Evolutionary conservation across 78 protist genomes (phyloP).

Genomic region (Polysphondylium violaceum): DNA sequence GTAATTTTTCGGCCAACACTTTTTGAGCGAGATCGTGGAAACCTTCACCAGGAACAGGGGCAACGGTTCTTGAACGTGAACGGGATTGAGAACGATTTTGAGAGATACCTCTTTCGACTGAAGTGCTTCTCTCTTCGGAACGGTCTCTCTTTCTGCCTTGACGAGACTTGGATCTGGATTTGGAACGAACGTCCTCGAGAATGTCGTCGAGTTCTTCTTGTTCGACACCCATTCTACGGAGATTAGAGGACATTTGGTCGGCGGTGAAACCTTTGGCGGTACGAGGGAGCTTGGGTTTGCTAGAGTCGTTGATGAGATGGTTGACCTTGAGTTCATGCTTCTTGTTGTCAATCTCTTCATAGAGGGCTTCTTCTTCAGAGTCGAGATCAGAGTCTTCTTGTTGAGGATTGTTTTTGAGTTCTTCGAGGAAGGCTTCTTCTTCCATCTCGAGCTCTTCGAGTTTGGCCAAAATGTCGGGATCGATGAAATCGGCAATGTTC

Average conservation of each 20-base stretch:
- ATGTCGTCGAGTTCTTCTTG: conserved; percentile 43
- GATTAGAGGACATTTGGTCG: background rate
- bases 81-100: conserved; percentile 62
- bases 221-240: conserved; percentile 26
- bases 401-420: conserved; percentile 18
- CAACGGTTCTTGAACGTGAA: conserved; percentile 30
- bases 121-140: conserved; percentile 8
- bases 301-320: conserved; percentile 19
- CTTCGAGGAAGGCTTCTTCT: conserved; percentile 84
- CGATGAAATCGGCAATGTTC: conserved; percentile 97
- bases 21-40: conserved; percentile 13
- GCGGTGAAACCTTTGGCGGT: conserved; percentile 3
- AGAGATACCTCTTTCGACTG: conserved; percentile 21
- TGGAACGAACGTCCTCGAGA: background rate
- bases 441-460: conserved; percentile 94
- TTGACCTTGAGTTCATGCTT: conserved; percentile 6
- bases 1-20: conserved; percentile 16
- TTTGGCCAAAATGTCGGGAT: conserved; percentile 93
- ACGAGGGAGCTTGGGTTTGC: conserved; percentile 18
- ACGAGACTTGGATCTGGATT: conserved; percentile 20
- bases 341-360: conserved; percentile 10
- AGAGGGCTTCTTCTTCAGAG: background rate
- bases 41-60: conserved; percentile 71
- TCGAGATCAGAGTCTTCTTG: conserved; percentile 2
- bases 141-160: conserved; percentile 44